phyloP scores from a whole-genome alignment of 2,329 filamentous ascomycete species.

The Trichoderma simmonsii region DNA sequence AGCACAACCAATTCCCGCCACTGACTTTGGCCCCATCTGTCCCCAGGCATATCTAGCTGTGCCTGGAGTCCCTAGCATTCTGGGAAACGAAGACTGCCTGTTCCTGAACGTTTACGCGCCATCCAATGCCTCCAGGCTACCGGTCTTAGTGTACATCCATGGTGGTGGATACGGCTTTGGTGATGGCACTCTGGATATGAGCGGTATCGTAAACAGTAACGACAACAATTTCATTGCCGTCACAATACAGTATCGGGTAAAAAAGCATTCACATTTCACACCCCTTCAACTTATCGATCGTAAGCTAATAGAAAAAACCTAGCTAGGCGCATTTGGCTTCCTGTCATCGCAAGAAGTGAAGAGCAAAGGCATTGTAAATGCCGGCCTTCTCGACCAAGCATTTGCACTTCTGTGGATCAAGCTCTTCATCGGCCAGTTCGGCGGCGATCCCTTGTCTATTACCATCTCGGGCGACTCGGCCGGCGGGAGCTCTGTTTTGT shows the following conservation, averaged over 20 bases:
- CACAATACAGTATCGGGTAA: neutral
- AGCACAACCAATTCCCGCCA: neutral
- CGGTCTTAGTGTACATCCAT: neutral
- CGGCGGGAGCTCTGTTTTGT: neutral
- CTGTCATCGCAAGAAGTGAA: constrained; percentile 65
- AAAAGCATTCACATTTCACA: neutral
- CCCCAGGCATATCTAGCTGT: neutral
- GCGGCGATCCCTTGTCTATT: neutral
- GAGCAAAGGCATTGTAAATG: constrained; percentile 55
- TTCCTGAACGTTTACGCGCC: neutral
- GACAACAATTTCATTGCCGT: neutral
- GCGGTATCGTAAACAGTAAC: neutral
- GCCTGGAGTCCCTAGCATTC: neutral
- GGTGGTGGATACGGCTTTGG: neutral
- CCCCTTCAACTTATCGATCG: neutral
- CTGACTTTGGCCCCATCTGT: neutral
- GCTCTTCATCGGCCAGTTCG: neutral
- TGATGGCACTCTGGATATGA: neutral
- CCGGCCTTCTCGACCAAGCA: neutral
- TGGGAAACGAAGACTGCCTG: neutral
- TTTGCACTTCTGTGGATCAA: neutral
- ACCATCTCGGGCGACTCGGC: neutral
- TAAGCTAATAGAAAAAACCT: neutral
- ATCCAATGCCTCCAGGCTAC: neutral
- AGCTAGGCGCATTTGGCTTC: constrained; percentile 68